phyloP scores from a whole-genome alignment of 176 grass and related monocot species.

The Carex kokanica region DNA sequence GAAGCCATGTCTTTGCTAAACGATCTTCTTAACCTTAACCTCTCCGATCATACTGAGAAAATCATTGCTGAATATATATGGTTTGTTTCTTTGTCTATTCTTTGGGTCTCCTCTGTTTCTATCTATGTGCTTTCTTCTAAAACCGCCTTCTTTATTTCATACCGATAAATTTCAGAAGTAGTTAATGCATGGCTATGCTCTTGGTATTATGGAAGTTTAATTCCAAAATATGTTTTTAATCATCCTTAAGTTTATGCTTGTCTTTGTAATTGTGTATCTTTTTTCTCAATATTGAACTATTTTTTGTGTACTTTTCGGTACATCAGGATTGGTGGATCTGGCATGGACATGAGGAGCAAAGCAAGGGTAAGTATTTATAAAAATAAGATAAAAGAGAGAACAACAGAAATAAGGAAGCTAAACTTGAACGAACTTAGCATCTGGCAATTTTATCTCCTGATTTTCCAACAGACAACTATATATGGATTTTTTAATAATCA shows the following conservation, averaged over 20 bases:
- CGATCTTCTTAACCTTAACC: slow-evolving; percentile 76
- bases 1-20: slow-evolving; percentile 64
- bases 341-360: slow-evolving; percentile 93
- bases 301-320: not conserved
- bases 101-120: slow-evolving; percentile 25
- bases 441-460: not conserved
- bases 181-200: no score
- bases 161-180: no score
- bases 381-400: no score
- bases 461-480: not conserved
- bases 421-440: no score
- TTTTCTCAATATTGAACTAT: not conserved
- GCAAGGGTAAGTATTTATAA: slow-evolving; percentile 51
- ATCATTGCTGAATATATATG: slow-evolving; percentile 90
- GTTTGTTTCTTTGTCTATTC: slow-evolving; percentile 27
- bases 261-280: not conserved
- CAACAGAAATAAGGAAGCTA: no score
- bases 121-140: not conserved
- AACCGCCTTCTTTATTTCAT: not conserved
- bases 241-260: not conserved
- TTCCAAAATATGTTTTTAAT: not conserved
- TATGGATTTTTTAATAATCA: not conserved
- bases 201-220: no score
- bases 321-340: slow-evolving; percentile 76
- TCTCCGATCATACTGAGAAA: slow-evolving; percentile 59